Conservation (phyloP, 2,329 filamentous ascomycete species). For the Fragosphaeria purpurea region DNA sequence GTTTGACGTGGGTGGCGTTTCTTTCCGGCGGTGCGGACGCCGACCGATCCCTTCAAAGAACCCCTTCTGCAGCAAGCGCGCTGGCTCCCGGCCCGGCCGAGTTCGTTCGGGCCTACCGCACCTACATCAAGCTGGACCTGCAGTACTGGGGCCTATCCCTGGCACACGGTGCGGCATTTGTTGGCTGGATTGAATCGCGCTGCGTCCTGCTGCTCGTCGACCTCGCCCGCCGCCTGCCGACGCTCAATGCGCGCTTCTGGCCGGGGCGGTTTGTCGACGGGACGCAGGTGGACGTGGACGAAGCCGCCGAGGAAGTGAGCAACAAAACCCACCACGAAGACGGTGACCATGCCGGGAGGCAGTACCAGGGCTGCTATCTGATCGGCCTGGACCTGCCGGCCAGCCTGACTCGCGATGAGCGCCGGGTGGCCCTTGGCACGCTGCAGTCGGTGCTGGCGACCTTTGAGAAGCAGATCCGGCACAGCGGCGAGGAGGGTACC, state of each 20-base stretch:
- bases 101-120: slow-evolving; percentile 42
- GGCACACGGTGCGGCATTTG: slow-evolving; percentile 41
- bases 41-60: not conserved
- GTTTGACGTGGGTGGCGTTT: slow-evolving; percentile 34
- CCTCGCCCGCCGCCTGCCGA: slow-evolving; percentile 40
- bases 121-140: slow-evolving; percentile 50
- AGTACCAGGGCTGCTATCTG: slow-evolving; percentile 53
- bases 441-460: slow-evolving; percentile 34
- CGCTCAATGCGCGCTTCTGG: slow-evolving; percentile 49
- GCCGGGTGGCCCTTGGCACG: slow-evolving; percentile 29
- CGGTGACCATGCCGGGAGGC: slow-evolving; percentile 17
- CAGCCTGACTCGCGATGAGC: slow-evolving; percentile 28
- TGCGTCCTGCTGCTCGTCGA: slow-evolving; percentile 50
- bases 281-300: slow-evolving; percentile 14
- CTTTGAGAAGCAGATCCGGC: slow-evolving; percentile 38
- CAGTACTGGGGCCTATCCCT: slow-evolving; percentile 55
- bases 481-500: not conserved
- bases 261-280: slow-evolving; percentile 45
- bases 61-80: too few relatives aligned
- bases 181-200: slow-evolving; percentile 56
- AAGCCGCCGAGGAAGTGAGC: not conserved
- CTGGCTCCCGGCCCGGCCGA: slow-evolving; percentile 23
- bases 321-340: slow-evolving; percentile 24
- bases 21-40: slow-evolving; percentile 17
- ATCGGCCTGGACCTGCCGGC: slow-evolving; percentile 39